A percentile compares a stretch with the other conserved stretches of the same genome.
Conservation (phyloP, 2,329 filamentous ascomycete species). For the Immersiporthe knoxdaviesiana region DNA sequence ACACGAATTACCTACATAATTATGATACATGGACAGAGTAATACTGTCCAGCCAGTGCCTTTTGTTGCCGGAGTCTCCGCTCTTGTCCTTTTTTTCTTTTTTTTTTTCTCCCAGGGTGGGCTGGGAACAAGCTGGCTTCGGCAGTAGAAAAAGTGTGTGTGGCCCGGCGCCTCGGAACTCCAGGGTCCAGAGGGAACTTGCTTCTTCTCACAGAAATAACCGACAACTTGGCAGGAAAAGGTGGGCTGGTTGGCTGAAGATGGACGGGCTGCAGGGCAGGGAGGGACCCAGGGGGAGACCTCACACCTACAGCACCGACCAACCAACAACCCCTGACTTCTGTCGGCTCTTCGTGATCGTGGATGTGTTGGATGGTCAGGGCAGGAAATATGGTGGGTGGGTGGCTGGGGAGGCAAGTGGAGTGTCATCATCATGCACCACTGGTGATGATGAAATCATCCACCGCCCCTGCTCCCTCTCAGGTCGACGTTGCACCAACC, state of each 20-base stretch:
- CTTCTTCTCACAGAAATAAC: not conserved
- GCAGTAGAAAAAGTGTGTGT: not conserved
- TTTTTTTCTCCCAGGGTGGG: not conserved
- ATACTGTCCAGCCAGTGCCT: not conserved
- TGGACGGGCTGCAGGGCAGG: not conserved
- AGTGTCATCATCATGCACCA: not conserved
- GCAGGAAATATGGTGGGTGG: not conserved
- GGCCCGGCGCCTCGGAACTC: not conserved
- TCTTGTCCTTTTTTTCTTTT: not conserved
- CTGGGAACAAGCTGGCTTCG: not conserved
- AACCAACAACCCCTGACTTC: not conserved
- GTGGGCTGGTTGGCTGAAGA: slow-evolving; percentile 1
- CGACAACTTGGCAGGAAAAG: not conserved
- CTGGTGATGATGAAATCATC: not conserved
- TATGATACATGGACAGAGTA: not conserved
- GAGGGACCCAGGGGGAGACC: not conserved
- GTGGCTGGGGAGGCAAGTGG: not conserved
- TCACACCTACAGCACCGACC: not conserved
- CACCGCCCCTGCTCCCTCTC: not conserved
- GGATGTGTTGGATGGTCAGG: not conserved
- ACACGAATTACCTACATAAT: not conserved
- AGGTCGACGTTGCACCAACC: not conserved
- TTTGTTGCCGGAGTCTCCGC: not conserved
- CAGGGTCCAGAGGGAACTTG: not conserved
- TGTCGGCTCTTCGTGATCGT: not conserved